Base-by-base conservation (phyloP, 1,284 basidiomycete species). In the Chondrostereum purpureum region DNA sequence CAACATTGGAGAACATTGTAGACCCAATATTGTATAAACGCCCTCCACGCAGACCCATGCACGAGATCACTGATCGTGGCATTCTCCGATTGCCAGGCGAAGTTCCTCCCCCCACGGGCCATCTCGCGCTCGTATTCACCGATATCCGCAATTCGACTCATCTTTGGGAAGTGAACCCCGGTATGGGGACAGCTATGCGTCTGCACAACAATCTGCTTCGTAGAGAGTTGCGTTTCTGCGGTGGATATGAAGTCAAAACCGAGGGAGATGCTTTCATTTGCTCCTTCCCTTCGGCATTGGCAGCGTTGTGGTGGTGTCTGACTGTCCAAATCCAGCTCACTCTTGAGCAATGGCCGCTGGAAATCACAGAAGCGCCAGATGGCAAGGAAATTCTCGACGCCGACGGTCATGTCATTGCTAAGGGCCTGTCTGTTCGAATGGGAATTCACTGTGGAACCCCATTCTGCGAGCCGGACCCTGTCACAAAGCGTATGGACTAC, bases 251-350 rank as follows among this genome's bases (percentile, higher is more conserved):
- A 67, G 95, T 98, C 58, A 99, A 99, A 68, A 99, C 96, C 16
- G 96, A 99, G 84, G 96, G 96, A 27, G 96, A 99, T 59, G 86
- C 95, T 0, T 99, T 99, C 72, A 96, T 99, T 90, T 94, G 95
- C 40, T 94, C 93, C 13, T 99, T 99, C 76, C 88, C 89, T 6
- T 89, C 83, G 3, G 82, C 93, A 5, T 75, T 91, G 3, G 78
- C 90, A 0, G 96, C 92, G 0, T 64, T 99, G 31, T 81, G 93
- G 70, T 99, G 92, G 91, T 89, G 87, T 56, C 76, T 98, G 60
- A 84, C 79, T 34, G 91, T 95, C 31, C 96, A 99, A 65, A 68
- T 86, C 35, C 81, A 88, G 55, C 73, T 99, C 13, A 72, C 98
- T 34, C 73, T 83, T n/a, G 83, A 89, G 53, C 71, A 83, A 20